Conservation (phyloP, 2,329 filamentous ascomycete species). For the Endocalyx cinctus region DNA sequence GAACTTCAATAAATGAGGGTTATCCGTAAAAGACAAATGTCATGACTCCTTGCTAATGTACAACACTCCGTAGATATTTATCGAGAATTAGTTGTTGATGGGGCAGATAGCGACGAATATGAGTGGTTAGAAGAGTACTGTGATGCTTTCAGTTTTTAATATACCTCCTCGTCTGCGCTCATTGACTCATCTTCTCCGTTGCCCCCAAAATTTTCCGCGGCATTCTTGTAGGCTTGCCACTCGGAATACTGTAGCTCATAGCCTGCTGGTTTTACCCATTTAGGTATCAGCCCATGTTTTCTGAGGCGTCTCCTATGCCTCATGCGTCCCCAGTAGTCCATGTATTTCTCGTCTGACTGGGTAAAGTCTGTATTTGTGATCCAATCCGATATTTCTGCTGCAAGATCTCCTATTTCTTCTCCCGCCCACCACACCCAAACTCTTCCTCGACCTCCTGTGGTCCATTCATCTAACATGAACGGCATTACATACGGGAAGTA, state of each 20-base stretch:
- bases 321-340: conserved; percentile 43
- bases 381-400: conserved; percentile 45
- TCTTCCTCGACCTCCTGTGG: conserved; percentile 47
- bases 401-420: conserved; percentile 42
- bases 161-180: conserved; percentile 26
- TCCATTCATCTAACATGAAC: conserved; percentile 59
- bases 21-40: no score
- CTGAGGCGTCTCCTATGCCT: conserved; percentile 46
- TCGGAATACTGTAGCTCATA: conserved; percentile 38
- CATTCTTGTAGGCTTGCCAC: conserved; percentile 38
- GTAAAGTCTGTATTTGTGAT: conserved; percentile 40
- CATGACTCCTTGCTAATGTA: no score
- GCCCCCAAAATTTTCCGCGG: conserved; percentile 35
- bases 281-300: conserved; percentile 39
- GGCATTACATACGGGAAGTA: conserved; percentile 57
- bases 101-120: no score
- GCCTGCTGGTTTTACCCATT: conserved; percentile 34
- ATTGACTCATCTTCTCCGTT: conserved; percentile 31
- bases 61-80: no score
- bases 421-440: conserved; percentile 28
- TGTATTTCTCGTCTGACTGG: conserved; percentile 36
- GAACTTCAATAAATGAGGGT: no score
- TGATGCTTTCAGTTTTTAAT: no score
- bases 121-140: no score
- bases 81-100: no score